Evolutionary conservation across 352 stramenopile genomes (phyloP), one percentile per base, ranked within the genome.

Genomic region (Globisporangium ultimum): DNA sequence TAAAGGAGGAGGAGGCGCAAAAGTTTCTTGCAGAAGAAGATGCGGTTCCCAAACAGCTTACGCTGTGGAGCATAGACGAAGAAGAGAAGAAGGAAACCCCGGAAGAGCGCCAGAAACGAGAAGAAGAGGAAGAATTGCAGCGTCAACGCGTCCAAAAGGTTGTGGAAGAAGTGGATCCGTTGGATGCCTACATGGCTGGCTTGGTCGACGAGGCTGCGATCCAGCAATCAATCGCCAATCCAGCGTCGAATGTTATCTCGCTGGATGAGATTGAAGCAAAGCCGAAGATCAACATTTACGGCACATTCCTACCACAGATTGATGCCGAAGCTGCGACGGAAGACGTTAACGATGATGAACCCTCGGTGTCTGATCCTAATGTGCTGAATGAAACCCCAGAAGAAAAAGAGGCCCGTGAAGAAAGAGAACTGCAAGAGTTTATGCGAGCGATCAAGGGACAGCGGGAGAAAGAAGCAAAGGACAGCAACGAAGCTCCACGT

Each of bases 161-260:
- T 7, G 78, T 91, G 7, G 74, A 93, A 49, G 81, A 93, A 63
- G 77, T 92, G 24, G 86, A 95, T 55, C 86, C 86, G 15, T 53
- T 95, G 32, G 86, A 95, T 60, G 86, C 84, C 5, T 95, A 93
- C 61, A 95, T 95, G 86, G 86, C 86, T 42, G 86, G 85, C 13
- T 68, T 95, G 3, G 79, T 88, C 5, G 85, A 93, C 49, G 76
- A 91, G 61, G 77, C 80, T 10, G 78, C 80, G 17, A 89, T 91
- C 34, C 78, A 93, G 61, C 75, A 88, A 53, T 88, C 76, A 40
- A 77, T 87, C 17, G 70, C 65, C 15, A 83, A 91, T 32, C 79
- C 84, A 12, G 74, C 81, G 7, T 70, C 84, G 0, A 93, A 93
- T 32, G 84, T 95, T 34, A 95, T 95, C 36, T 95, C 86, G 9